These are phyloP conservation scores for Otatea glauca DNA, from an alignment of 176 grass and related monocot genomes.

Conservation along the genomic window DNA sequence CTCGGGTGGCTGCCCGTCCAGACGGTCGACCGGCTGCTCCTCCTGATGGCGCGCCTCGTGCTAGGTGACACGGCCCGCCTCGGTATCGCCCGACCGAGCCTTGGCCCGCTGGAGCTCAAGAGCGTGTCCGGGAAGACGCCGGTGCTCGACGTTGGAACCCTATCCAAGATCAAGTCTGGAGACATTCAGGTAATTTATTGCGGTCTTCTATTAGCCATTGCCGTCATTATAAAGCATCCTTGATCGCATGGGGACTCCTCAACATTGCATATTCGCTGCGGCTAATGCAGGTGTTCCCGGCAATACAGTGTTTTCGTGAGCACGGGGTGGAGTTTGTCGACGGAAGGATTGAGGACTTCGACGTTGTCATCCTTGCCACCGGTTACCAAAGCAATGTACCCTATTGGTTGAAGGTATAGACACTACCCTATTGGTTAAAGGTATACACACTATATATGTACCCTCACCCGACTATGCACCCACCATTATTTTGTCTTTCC, in stretches of 20 bases:
- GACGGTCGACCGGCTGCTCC: slow-evolving; percentile 65
- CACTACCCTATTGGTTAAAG: too few relatives aligned
- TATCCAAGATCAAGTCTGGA: slow-evolving; percentile 78
- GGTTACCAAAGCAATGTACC: slow-evolving; percentile 88
- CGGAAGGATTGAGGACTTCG: slow-evolving; percentile 61
- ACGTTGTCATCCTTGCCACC: slow-evolving; percentile 74
- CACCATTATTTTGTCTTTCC: neutral
- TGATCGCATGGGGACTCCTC: neutral
- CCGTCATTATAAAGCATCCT: neutral
- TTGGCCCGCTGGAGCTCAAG: slow-evolving; percentile 81
- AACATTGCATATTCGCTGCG: neutral
- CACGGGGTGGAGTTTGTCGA: slow-evolving; percentile 71
- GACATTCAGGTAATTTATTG: slow-evolving; percentile 59
- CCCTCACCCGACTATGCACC: neutral
- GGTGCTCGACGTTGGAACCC: slow-evolving; percentile 82
- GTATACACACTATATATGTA: neutral
- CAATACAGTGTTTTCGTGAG: slow-evolving; percentile 51
- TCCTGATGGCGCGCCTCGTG: slow-evolving; percentile 48
- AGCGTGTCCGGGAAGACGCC: slow-evolving; percentile 71
- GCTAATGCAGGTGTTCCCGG: slow-evolving; percentile 59
- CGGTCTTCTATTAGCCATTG: neutral
- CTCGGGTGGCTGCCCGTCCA: slow-evolving; percentile 52
- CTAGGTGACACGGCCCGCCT: slow-evolving; percentile 63
- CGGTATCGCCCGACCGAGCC: slow-evolving; percentile 63
- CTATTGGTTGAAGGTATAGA: slow-evolving; percentile 81